Conservation (phyloP, 2,329 filamentous ascomycete species). For the Clonostachys sp. region DNA sequence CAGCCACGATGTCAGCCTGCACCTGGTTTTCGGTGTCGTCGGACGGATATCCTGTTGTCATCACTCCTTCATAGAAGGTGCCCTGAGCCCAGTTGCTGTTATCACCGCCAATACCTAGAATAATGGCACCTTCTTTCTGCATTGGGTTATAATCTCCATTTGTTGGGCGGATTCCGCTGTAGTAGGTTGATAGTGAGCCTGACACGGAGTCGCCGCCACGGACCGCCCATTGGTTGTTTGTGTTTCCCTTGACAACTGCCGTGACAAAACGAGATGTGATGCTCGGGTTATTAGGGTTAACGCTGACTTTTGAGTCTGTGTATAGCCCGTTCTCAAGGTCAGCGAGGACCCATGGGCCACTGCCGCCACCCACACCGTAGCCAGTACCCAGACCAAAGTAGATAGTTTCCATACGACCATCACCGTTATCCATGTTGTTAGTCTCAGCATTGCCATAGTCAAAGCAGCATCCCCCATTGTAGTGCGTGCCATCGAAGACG, state of each 20-base stretch:
- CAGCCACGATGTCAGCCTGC: slow-evolving; percentile 56
- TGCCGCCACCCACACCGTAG: slow-evolving; percentile 55
- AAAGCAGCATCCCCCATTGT: slow-evolving; percentile 52
- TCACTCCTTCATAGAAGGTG: slow-evolving; percentile 62
- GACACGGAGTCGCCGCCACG: slow-evolving; percentile 52
- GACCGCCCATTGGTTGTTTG: slow-evolving; percentile 52
- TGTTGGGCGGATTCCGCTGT: slow-evolving; percentile 41
- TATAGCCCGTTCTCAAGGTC: slow-evolving; percentile 66
- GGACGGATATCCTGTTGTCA: slow-evolving; percentile 57
- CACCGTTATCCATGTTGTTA: slow-evolving; percentile 46
- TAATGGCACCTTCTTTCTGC: slow-evolving; percentile 60
- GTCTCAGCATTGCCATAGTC: slow-evolving; percentile 55
- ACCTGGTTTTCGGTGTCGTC: slow-evolving; percentile 54
- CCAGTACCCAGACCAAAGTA: slow-evolving; percentile 27
- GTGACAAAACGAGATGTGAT: slow-evolving; percentile 53
- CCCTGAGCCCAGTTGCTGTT: slow-evolving; percentile 56
- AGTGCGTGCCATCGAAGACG: slow-evolving; percentile 55
- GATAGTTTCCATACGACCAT: slow-evolving; percentile 65
- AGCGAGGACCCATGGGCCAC: slow-evolving; percentile 64
- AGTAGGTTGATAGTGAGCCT: slow-evolving; percentile 52
- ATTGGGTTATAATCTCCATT: slow-evolving; percentile 53
- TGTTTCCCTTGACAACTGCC: slow-evolving; percentile 48
- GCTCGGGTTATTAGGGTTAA: slow-evolving; percentile 48
- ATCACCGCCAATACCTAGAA: slow-evolving; percentile 68
- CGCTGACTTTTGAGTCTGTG: slow-evolving; percentile 38